phyloP scores from a whole-genome alignment of 164 flowering plant genomes.

The Vitis amurensis region DNA sequence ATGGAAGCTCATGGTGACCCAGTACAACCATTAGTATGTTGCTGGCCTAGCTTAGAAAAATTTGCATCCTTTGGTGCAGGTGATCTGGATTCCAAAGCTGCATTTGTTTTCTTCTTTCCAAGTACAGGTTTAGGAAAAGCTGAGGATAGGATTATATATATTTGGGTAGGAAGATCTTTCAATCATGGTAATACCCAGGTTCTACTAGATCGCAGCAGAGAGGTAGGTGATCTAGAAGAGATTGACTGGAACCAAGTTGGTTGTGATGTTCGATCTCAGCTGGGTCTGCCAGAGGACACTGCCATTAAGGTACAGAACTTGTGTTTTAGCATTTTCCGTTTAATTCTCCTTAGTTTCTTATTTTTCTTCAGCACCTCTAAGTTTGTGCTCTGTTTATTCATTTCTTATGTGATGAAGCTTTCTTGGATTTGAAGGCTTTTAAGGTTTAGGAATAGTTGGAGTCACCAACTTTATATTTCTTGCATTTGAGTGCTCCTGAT shows the following conservation, averaged over 20 bases:
- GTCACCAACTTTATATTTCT: too few species aligned
- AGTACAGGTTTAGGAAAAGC: slow-evolving; percentile 19
- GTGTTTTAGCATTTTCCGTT: not conserved
- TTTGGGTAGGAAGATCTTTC: slow-evolving; percentile 71
- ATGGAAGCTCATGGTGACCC: slow-evolving; percentile 5
- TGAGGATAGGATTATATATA: slow-evolving; percentile 32
- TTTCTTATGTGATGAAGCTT: too few species aligned
- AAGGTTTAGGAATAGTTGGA: too few species aligned
- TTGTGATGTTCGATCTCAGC: slow-evolving; percentile 26
- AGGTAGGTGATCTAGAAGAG: slow-evolving; percentile 23
- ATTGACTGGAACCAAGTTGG: slow-evolving; percentile 49
- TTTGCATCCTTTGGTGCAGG: slow-evolving; percentile 29
- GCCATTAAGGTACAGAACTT: slow-evolving; percentile 46
- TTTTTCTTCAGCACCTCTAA: not conserved
- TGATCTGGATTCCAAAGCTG: slow-evolving; percentile 47
- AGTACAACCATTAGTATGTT: slow-evolving; percentile 32
- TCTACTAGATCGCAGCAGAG: slow-evolving; percentile 18
- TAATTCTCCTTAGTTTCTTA: not conserved
- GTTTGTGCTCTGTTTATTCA: not conserved
- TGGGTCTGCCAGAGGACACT: slow-evolving; percentile 51
- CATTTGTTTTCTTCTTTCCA: slow-evolving; percentile 39
- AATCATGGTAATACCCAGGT: slow-evolving; percentile 10
- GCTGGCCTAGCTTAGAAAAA: slow-evolving; percentile 59
- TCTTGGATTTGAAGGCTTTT: too few species aligned
- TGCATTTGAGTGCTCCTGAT: too few species aligned